Percentiles rank a stretch among this genome's conserved stretches.
Conservation (phyloP, 352 stramenopile species). For the Elongisporangium prolatum region DNA sequence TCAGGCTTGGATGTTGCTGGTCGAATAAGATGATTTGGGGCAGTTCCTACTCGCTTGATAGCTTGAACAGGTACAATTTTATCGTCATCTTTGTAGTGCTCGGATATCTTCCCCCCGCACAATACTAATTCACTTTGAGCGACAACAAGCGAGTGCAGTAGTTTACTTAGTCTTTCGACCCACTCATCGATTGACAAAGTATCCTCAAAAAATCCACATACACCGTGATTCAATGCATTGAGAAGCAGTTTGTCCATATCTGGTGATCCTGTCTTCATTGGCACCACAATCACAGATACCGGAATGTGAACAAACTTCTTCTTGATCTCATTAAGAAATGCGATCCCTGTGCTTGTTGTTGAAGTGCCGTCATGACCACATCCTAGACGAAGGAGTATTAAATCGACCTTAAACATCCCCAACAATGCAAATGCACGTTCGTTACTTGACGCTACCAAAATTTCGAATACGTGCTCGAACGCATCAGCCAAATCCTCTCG, state of each 20-base stretch:
- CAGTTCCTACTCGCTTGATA: conserved; percentile 27
- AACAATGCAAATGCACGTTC: conserved; percentile 56
- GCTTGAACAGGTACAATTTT: conserved; percentile 23
- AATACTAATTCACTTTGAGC: conserved; percentile 43
- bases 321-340: conserved; percentile 58
- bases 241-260: conserved; percentile 47
- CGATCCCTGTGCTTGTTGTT: conserved; percentile 39
- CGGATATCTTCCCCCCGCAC: conserved; percentile 22
- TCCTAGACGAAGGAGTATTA: conserved; percentile 44
- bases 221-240: conserved; percentile 42
- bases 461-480: conserved; percentile 62
- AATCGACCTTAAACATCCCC: conserved; percentile 59
- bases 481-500: conserved; percentile 58
- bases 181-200: conserved; percentile 23
- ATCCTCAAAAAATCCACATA: conserved; percentile 64
- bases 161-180: conserved; percentile 39
- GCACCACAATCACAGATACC: conserved; percentile 38
- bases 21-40: conserved; percentile 9
- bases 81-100: conserved; percentile 15
- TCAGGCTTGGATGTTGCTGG: conserved; percentile 36
- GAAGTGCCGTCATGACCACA: conserved; percentile 56
- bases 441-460: conserved; percentile 58
- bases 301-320: conserved; percentile 44
- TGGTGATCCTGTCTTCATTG: conserved; percentile 9
- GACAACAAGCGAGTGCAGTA: conserved; percentile 51